Evolutionary conservation across 768 basidiomycete genomes (phyloP).

Genomic region (Saitozyma podzolica): DNA sequence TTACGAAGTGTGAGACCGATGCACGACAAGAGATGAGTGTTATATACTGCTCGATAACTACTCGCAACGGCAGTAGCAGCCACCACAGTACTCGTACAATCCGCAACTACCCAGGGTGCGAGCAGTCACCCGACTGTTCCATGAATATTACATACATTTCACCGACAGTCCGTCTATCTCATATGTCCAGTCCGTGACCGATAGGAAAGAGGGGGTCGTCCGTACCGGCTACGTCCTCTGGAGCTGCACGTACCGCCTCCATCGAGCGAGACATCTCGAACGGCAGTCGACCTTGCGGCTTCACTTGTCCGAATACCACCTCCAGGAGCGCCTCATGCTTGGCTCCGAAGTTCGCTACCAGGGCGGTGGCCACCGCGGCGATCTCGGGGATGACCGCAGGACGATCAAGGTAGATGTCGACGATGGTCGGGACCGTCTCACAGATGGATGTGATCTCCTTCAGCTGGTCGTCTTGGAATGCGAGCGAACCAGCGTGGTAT

Average conservation of each 20-base stretch:
- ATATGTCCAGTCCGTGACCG: slow-evolving; percentile 6
- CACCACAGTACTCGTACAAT: too few species aligned
- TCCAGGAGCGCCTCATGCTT: slow-evolving; percentile 7
- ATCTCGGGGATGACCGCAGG: slow-evolving; percentile 7
- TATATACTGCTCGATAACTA: too few species aligned
- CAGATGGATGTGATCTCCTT: slow-evolving; percentile 5
- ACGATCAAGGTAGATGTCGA: slow-evolving; percentile 12
- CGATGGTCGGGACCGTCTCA: slow-evolving; percentile 4
- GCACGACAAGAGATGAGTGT: too few species aligned
- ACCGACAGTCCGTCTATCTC: too few species aligned
- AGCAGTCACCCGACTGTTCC: too few species aligned
- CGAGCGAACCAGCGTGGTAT: slow-evolving; percentile 11
- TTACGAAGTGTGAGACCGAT: too few species aligned
- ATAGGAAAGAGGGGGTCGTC: slow-evolving; percentile 7
- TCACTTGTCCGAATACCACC: slow-evolving; percentile 8
- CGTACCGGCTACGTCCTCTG: slow-evolving; percentile 9
- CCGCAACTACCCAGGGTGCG: too few species aligned
- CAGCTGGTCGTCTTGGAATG: slow-evolving; percentile 4
- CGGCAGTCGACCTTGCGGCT: slow-evolving; percentile 7
- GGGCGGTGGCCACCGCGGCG: background rate
- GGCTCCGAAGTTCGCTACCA: slow-evolving; percentile 8
- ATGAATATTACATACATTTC: too few species aligned
- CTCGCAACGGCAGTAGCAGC: too few species aligned
- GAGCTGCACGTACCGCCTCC: slow-evolving; percentile 9
- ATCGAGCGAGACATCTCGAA: slow-evolving; percentile 9